Evolutionary conservation across 805 yeast species (phyloP), one percentile per base, ranked within the genome.

Genomic region (Middelhovenomyces tepae): DNA sequence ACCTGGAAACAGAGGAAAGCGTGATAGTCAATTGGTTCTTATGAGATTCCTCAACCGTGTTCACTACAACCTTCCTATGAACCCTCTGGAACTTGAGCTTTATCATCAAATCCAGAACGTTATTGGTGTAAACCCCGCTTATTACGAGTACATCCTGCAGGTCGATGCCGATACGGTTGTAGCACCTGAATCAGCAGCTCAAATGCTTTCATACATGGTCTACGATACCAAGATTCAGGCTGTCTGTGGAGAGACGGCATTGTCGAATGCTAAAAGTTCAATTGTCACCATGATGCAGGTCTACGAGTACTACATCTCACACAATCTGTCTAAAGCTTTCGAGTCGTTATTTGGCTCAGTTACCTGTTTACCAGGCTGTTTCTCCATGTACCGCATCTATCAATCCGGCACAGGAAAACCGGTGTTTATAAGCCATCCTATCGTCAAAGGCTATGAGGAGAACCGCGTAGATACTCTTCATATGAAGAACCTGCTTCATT

Each of bases 151-250:
- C 35, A 50, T 69, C 20, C 50, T 73, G 47, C 75, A 72, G 63
- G 77, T 73, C 16, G 79, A 73, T 51, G 79, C 79, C n/a, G 79
- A 73, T 52, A 72, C 79, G 2, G 66, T 60, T 48, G 75, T 73
- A 4, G 65, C 57, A 33, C 73, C 70, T 2, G 76, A 72, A 43
- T 60, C 75, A 21, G 54, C 73, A 28, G 61, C 69, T 22, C 76
- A 71, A 47, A 63, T 73, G 67, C 62, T 64, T 22, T 73, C 76
- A 3, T 68, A 71, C 40, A 62, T 73, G 70, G 65, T 72, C 21
- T 61, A 66, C 37, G 75, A 73, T 44, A 73, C 74, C 5, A 45
- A 48, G 42, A 54, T 74, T 36, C 74, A 73, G 65, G 78, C 78
- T 5, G 55, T 73, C 31, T 73, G 79, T 54, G 79, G 79, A 16